phyloP scores from a whole-genome alignment of 768 basidiomycete genomes.

The Pleurotus sapidus region DNA sequence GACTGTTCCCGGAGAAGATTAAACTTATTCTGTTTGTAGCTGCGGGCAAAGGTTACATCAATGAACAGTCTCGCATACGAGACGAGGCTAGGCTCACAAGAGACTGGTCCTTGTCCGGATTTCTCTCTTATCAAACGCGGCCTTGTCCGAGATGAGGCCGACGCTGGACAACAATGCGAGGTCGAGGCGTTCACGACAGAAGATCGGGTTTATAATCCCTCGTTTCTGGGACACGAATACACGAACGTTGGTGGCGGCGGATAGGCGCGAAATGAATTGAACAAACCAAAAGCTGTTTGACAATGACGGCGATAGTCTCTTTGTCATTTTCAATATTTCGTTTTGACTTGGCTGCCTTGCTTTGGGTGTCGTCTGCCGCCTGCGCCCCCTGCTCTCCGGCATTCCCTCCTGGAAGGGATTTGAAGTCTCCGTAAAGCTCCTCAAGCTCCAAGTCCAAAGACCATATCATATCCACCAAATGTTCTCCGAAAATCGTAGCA shows the following conservation, averaged over 20 bases:
- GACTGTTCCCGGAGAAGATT: slow-evolving; percentile 96
- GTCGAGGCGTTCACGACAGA: slow-evolving; percentile 78
- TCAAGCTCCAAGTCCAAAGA: slow-evolving; percentile 76
- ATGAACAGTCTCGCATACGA: neutral
- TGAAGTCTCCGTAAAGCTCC: slow-evolving; percentile 59
- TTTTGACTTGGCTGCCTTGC: slow-evolving; percentile 46
- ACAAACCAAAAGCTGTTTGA: slow-evolving; percentile 63
- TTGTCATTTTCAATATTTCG: slow-evolving; percentile 62
- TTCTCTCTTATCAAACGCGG: slow-evolving; percentile 71
- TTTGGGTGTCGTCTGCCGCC: slow-evolving; percentile 13
- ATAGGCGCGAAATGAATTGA: slow-evolving; percentile 5
- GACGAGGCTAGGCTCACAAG: slow-evolving; percentile 53
- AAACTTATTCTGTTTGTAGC: slow-evolving; percentile 98
- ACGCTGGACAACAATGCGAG: slow-evolving; percentile 56
- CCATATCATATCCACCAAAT: slow-evolving; percentile 81
- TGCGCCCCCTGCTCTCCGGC: slow-evolving; percentile 23
- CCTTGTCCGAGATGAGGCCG: slow-evolving; percentile 69
- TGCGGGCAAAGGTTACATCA: slow-evolving; percentile 23
- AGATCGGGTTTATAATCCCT: slow-evolving; percentile 53
- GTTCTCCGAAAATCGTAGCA: slow-evolving; percentile 54
- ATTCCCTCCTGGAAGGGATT: slow-evolving; percentile 31
- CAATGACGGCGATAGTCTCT: slow-evolving; percentile 51
- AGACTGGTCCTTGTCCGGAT: slow-evolving; percentile 76
- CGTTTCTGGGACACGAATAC: slow-evolving; percentile 37
- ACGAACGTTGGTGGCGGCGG: slow-evolving; percentile 7